Evolutionary conservation across 1,284 basidiomycete species (phyloP).

Genomic region (Malassezia japonica): DNA sequence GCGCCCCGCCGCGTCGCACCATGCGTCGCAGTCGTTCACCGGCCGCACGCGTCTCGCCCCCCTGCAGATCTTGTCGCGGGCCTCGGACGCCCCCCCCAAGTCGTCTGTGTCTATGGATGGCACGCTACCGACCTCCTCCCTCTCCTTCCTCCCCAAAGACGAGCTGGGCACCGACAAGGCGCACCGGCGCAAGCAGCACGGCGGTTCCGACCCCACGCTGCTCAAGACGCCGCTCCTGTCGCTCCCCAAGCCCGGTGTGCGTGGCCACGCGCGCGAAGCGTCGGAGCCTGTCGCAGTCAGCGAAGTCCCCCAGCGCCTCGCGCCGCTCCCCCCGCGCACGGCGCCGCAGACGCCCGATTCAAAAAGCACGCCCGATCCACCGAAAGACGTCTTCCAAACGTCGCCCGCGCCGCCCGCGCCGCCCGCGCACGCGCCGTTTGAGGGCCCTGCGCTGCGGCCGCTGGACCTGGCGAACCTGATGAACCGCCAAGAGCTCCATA

Average conservation of each 20-base stretch:
- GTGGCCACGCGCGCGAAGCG: background rate
- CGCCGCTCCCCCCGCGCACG: background rate
- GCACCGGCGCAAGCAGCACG: slow-evolving; percentile 25
- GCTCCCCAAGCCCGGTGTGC: background rate
- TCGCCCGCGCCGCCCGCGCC: background rate
- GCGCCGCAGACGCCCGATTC: background rate
- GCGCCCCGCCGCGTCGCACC: background rate
- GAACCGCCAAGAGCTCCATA: slow-evolving; percentile 59
- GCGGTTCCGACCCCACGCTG: slow-evolving; percentile 25
- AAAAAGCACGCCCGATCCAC: background rate
- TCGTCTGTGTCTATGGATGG: too few species aligned
- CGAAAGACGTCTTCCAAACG: slow-evolving; percentile 2
- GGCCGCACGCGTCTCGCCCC: background rate
- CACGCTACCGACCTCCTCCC: background rate
- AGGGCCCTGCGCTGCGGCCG: slow-evolving; percentile 54
- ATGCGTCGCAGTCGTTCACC: background rate
- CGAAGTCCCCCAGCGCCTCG: background rate
- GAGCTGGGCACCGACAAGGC: slow-evolving; percentile 1
- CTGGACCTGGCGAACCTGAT: slow-evolving; percentile 63
- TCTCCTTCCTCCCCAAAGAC: background rate
- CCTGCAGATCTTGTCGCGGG: background rate
- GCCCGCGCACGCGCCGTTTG: background rate
- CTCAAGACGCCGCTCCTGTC: background rate
- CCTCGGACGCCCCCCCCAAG: background rate
- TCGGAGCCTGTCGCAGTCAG: background rate